A percentile compares a stretch with the other conserved stretches of the same genome.
Evolutionary conservation across 1,284 basidiomycete species (phyloP).

Genomic region (Puccinia sorghi): DNA sequence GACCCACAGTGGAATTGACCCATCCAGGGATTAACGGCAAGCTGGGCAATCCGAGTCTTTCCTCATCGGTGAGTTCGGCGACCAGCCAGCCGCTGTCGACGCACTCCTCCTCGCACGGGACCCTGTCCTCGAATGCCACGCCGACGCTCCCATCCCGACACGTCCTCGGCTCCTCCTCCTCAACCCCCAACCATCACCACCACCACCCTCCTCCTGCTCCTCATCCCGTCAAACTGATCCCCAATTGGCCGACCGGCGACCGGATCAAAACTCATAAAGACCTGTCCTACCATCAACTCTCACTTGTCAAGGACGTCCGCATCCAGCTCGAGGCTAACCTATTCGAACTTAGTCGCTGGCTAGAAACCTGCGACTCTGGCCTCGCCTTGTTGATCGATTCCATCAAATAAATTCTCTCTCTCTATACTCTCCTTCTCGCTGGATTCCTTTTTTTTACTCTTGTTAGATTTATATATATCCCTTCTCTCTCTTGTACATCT

Average conservation of each 20-base stretch:
- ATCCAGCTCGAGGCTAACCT: constrained; percentile 21
- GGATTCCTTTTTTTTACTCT: background rate
- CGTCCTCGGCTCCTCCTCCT: too few relatives aligned
- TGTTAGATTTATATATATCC: background rate
- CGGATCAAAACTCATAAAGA: constrained; percentile 15
- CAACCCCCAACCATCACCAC: background rate
- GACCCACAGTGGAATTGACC: background rate
- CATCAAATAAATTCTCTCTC: constrained; percentile 3
- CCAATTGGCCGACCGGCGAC: constrained; percentile 31
- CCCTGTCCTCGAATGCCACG: too few relatives aligned
- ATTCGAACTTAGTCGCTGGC: constrained; percentile 29
- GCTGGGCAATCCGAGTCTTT: background rate
- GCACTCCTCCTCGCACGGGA: too few relatives aligned
- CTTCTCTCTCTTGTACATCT: background rate
- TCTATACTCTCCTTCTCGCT: background rate
- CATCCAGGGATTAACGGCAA: background rate
- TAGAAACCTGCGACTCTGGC: constrained; percentile 34
- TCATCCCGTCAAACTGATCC: background rate
- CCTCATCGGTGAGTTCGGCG: background rate
- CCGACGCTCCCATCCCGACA: background rate
- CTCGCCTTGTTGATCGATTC: constrained; percentile 34
- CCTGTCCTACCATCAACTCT: constrained; percentile 21
- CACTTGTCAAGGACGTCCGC: constrained; percentile 16
- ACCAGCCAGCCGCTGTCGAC: background rate
- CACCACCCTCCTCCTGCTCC: background rate